Percentiles rank a stretch among this genome's conserved stretches.
These are phyloP conservation scores for Aspergillus luchuensis DNA, from an alignment of 2,329 filamentous ascomycete species.

Conservation along the genomic window DNA sequence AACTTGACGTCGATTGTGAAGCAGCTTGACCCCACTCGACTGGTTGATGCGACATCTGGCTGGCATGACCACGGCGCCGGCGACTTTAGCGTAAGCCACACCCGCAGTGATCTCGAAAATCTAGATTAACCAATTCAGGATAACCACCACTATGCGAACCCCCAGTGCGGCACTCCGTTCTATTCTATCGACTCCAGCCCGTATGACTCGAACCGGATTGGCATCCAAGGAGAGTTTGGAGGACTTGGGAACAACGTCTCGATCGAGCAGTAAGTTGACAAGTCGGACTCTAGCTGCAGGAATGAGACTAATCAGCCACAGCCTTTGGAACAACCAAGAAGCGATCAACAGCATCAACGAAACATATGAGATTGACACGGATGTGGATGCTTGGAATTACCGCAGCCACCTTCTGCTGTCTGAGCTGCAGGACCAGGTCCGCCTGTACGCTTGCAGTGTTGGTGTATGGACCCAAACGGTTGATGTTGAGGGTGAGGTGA, in stretches of 20 bases:
- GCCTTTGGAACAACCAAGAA: slow-evolving; percentile 64
- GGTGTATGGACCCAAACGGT: slow-evolving; percentile 74
- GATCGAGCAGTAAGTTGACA: slow-evolving; percentile 56
- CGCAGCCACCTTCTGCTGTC: slow-evolving; percentile 57
- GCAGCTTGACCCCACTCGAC: slow-evolving; percentile 62
- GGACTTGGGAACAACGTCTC: slow-evolving; percentile 68
- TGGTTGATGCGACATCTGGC: slow-evolving; percentile 65
- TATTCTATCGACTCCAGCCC: slow-evolving; percentile 61
- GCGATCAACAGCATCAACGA: slow-evolving; percentile 64
- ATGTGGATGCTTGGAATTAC: slow-evolving; percentile 66
- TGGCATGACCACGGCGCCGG: slow-evolving; percentile 71
- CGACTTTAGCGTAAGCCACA: slow-evolving; percentile 56
- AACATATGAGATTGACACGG: slow-evolving; percentile 67
- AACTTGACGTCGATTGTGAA: slow-evolving; percentile 58
- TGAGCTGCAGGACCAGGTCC: slow-evolving; percentile 53
- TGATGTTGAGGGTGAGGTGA: slow-evolving; percentile 74
- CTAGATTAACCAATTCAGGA: slow-evolving; percentile 46
- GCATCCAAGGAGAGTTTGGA: slow-evolving; percentile 71
- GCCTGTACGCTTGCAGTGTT: slow-evolving; percentile 64
- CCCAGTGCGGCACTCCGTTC: slow-evolving; percentile 70
- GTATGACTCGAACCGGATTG: slow-evolving; percentile 63
- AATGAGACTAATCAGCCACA: slow-evolving; percentile 28
- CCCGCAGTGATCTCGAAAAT: neutral
- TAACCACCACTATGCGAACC: slow-evolving; percentile 71
- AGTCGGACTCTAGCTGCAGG: neutral